Percentiles rank a stretch among this genome's conserved stretches.
These are phyloP conservation scores for Hura crepitans DNA, from an alignment of 441 rosid genomes.

Conservation along the genomic window DNA sequence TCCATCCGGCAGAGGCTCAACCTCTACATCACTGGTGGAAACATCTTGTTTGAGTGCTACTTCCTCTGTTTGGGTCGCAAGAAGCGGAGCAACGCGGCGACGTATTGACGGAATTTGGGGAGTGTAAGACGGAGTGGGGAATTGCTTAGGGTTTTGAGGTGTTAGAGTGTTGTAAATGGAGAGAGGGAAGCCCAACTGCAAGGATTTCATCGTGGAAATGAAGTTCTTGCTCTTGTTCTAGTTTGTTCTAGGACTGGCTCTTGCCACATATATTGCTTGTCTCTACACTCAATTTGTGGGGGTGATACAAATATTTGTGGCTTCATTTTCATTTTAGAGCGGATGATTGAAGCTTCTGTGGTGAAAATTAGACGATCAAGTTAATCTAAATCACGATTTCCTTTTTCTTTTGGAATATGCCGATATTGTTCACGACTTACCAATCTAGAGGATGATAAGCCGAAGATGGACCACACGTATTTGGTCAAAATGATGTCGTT, in stretches of 20 bases:
- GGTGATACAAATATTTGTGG: too few species aligned
- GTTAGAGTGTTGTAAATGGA: slow-evolving; percentile 16
- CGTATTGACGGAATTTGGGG: neutral
- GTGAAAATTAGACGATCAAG: too few species aligned
- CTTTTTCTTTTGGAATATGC: too few species aligned
- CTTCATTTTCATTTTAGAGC: too few species aligned
- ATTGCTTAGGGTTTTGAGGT: slow-evolving; percentile 18
- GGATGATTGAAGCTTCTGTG: too few species aligned
- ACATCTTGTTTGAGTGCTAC: slow-evolving; percentile 6
- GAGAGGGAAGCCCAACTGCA: slow-evolving; percentile 30
- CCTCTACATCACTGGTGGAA: neutral
- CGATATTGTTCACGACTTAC: too few species aligned
- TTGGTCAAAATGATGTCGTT: too few species aligned
- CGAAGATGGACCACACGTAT: too few species aligned
- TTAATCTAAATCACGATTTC: too few species aligned
- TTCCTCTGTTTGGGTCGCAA: slow-evolving; percentile 23
- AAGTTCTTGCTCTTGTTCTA: neutral
- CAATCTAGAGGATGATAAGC: too few species aligned
- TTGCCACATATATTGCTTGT: too few species aligned
- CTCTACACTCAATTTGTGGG: too few species aligned
- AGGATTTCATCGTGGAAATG: slow-evolving; percentile 36
- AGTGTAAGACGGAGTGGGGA: slow-evolving; percentile 15
- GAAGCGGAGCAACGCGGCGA: neutral
- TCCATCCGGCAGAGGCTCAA: slow-evolving; percentile 47
- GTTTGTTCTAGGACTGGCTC: neutral